Base-by-base conservation (phyloP, 1,284 basidiomycete species). In the Pyrrhoderma noxium region DNA sequence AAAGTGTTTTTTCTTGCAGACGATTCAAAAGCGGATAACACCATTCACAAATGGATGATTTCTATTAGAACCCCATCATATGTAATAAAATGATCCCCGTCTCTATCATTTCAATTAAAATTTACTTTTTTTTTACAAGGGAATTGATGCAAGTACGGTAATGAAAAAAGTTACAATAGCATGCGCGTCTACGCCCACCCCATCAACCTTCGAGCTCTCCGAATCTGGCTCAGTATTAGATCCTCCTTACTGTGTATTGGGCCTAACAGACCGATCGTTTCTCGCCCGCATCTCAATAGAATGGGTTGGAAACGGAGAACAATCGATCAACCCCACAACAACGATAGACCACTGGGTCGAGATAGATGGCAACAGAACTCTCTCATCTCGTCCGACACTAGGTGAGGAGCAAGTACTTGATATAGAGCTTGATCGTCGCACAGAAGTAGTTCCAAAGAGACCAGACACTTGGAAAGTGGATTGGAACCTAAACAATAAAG, bases 281-380 rank as follows among this genome's bases (percentile, higher is more conserved):
- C 71, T 86, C 34, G 82, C 83, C 1, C 74, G 70, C 35, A 61
- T 88, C 22, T 73, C 75, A 35, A 65, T 88, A 27, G 63, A 70
- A 40, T 86, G 73, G 73, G 66, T 63, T 9, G 71, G 71, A 3
- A 31, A 11, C 11, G 27, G 27, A 31, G 27, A 31, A 11, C 27
- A 31, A 31, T 57, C 60, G 7, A 62, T 66, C 46, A 77, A 73
- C 57, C 61, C 69, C 8, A 58, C 67, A 0, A 68, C 68, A 53
- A 70, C 72, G 40, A 61, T 86, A 14, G 82, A 88, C 27, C 85
- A 88, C 58, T 89, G 85, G 85, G 77, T 89, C 16, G 81, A 86
- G 63, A 85, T 85, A 56, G 49, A 75, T 67, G 64, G 77, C 22
- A 76, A 71, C 51, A 5, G 27, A 11, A 31, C 27, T 31, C 27